These are phyloP conservation scores for Tubosaeta sp. DNA, from an alignment of 768 basidiomycete genomes.

Conservation along the genomic window DNA sequence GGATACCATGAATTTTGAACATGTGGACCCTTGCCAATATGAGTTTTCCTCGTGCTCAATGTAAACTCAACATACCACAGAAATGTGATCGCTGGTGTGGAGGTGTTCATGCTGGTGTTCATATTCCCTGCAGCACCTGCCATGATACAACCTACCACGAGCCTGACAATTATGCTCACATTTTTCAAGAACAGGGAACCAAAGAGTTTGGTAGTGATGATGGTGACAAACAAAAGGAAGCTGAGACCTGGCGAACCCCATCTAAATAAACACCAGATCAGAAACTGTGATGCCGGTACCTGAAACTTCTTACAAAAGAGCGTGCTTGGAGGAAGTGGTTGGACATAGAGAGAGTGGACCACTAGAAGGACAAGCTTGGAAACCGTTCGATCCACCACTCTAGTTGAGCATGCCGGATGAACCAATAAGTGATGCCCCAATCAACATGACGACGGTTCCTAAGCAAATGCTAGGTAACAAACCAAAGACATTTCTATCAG, in stretches of 20 bases:
- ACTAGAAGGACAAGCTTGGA: slow-evolving; percentile 51
- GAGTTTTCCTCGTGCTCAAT: not conserved
- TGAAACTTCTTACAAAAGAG: slow-evolving; percentile 47
- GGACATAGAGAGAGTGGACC: slow-evolving; percentile 74
- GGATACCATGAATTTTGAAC: slow-evolving; percentile 72
- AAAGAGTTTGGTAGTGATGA: slow-evolving; percentile 78
- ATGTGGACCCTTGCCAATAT: no score
- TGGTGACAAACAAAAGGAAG: slow-evolving; percentile 74
- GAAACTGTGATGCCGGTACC: not conserved
- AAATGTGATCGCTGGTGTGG: slow-evolving; percentile 77
- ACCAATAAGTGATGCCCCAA: slow-evolving; percentile 75
- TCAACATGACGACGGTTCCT: slow-evolving; percentile 78
- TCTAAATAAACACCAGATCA: slow-evolving; percentile 31
- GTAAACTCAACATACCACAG: slow-evolving; percentile 47
- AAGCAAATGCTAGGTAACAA: not conserved
- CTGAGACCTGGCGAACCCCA: slow-evolving; percentile 84
- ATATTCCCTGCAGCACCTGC: slow-evolving; percentile 79
- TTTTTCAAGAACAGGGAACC: slow-evolving; percentile 86
- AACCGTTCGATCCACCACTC: slow-evolving; percentile 75
- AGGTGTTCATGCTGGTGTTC: slow-evolving; percentile 55
- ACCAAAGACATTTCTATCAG: no score
- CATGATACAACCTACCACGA: slow-evolving; percentile 78
- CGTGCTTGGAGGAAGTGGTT: slow-evolving; percentile 61
- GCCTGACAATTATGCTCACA: slow-evolving; percentile 68
- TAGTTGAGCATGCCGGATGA: slow-evolving; percentile 66